Conservation (phyloP, 106 monocot genomes). For the Agapanthus africanus region DNA sequence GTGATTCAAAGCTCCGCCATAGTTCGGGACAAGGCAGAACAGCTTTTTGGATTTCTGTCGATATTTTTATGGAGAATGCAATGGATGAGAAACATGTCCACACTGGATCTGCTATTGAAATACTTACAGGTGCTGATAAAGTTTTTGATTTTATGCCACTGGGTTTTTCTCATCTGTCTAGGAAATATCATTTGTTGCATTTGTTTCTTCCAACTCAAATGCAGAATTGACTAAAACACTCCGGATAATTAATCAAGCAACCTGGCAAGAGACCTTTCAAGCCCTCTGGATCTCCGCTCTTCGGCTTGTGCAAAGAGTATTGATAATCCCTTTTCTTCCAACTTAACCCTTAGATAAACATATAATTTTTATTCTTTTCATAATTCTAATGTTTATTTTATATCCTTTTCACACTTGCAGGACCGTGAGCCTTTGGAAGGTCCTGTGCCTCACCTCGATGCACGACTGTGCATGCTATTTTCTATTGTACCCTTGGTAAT, state of each 20-base stretch:
- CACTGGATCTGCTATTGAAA: conserved; percentile 55
- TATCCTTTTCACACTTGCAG: conserved; percentile 21
- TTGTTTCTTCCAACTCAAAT: neutral
- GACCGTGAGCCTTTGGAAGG: conserved; percentile 74
- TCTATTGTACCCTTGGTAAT: conserved; percentile 71
- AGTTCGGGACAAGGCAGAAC: conserved; percentile 25
- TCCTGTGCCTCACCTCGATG: conserved; percentile 76
- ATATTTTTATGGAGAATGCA: conserved; percentile 72
- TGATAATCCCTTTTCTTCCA: conserved; percentile 14
- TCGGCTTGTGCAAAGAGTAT: conserved; percentile 77
- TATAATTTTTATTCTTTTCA: neutral
- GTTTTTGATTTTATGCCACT: neutral
- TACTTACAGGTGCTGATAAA: conserved; percentile 50
- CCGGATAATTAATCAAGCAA: conserved; percentile 68
- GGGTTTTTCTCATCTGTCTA: neutral
- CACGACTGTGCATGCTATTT: conserved; percentile 75
- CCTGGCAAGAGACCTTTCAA: conserved; percentile 90
- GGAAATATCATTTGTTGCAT: neutral
- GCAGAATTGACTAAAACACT: conserved; percentile 67
- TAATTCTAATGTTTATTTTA: neutral
- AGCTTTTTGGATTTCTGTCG: conserved; percentile 71
- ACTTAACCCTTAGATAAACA: neutral
- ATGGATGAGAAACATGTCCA: conserved; percentile 74
- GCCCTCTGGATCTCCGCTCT: conserved; percentile 85
- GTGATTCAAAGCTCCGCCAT: conserved; percentile 20